These are phyloP conservation scores for Psilocybe mexicana DNA, from an alignment of 1,284 basidiomycete species.

Conservation along the genomic window DNA sequence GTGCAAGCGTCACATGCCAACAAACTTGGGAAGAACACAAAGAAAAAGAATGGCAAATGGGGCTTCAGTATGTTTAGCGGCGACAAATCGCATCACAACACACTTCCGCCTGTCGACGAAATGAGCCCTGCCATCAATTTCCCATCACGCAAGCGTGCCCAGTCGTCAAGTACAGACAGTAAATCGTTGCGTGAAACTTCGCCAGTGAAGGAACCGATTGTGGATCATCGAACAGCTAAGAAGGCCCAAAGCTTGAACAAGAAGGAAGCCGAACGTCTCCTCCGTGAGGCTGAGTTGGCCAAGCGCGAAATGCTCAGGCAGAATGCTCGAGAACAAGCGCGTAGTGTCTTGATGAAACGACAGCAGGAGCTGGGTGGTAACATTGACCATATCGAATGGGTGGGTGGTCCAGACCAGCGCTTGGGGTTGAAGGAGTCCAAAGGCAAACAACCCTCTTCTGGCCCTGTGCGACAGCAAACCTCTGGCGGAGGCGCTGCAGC, in stretches of 20 bases:
- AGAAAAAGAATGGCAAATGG: slow-evolving; percentile 69
- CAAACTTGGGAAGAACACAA: slow-evolving; percentile 56
- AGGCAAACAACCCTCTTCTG: slow-evolving; percentile 53
- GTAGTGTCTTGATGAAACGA: slow-evolving; percentile 95
- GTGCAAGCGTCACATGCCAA: slow-evolving; percentile 39
- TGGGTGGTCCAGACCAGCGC: slow-evolving; percentile 39
- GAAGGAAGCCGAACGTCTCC: slow-evolving; percentile 86
- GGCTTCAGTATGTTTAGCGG: slow-evolving; percentile 74
- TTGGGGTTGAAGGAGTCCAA: slow-evolving; percentile 41
- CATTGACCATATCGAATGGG: slow-evolving; percentile 61
- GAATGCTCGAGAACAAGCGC: slow-evolving; percentile 81
- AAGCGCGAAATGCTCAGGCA: slow-evolving; percentile 79
- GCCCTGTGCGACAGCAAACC: slow-evolving; percentile 58
- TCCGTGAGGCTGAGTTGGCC: slow-evolving; percentile 86
- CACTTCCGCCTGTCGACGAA: slow-evolving; percentile 74
- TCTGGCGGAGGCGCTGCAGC: slow-evolving; percentile 45
- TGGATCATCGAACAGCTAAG: slow-evolving; percentile 69
- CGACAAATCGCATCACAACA: slow-evolving; percentile 64
- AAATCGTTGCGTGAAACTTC: slow-evolving; percentile 59
- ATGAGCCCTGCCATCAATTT: slow-evolving; percentile 50
- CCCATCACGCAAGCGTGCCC: slow-evolving; percentile 83
- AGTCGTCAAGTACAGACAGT: slow-evolving; percentile 79
- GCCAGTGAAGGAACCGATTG: slow-evolving; percentile 38
- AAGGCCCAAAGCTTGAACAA: slow-evolving; percentile 59
- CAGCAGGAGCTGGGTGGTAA: slow-evolving; percentile 68